phyloP scores from a whole-genome alignment of 768 basidiomycete genomes.

The Filobasidium floriforme region DNA sequence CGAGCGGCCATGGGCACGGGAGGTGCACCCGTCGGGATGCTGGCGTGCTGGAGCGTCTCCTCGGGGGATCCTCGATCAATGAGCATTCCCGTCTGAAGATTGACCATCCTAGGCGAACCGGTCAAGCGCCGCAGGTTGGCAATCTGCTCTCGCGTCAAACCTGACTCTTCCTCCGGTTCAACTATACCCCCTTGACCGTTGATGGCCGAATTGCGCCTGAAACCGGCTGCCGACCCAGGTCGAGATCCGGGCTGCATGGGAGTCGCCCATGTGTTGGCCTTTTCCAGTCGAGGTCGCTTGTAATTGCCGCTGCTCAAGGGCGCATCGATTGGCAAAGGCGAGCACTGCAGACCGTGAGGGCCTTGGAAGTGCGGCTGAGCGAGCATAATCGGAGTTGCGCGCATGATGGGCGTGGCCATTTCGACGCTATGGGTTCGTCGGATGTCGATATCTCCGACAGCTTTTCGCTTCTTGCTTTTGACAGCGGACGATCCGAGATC shows the following conservation, averaged over 20 bases:
- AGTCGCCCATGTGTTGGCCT: slow-evolving; percentile 5
- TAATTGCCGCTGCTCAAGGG: not conserved
- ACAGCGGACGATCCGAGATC: not conserved
- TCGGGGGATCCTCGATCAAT: slow-evolving; percentile 2
- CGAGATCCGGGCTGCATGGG: slow-evolving; percentile 1
- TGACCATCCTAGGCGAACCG: not conserved
- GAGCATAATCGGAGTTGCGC: not conserved
- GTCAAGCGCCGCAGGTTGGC: not conserved
- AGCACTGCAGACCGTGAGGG: not conserved
- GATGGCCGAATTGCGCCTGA: not conserved
- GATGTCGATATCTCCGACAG: not conserved
- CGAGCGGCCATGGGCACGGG: not conserved
- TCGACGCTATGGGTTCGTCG: not conserved
- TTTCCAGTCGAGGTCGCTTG: slow-evolving; percentile 10
- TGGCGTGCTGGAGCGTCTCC: not conserved
- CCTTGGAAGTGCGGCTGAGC: not conserved
- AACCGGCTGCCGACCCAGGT: not conserved
- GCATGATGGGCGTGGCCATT: not conserved
- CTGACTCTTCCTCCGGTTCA: not conserved
- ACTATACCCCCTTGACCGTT: not conserved
- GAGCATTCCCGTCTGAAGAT: not conserved
- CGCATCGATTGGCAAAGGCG: not conserved
- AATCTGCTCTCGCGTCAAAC: slow-evolving; percentile 2
- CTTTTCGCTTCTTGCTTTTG: slow-evolving; percentile 13
- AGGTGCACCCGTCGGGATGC: not conserved